Evolutionary conservation across 306 rosid genomes (phyloP).

Genomic region (Pachyrhizus erosus): DNA sequence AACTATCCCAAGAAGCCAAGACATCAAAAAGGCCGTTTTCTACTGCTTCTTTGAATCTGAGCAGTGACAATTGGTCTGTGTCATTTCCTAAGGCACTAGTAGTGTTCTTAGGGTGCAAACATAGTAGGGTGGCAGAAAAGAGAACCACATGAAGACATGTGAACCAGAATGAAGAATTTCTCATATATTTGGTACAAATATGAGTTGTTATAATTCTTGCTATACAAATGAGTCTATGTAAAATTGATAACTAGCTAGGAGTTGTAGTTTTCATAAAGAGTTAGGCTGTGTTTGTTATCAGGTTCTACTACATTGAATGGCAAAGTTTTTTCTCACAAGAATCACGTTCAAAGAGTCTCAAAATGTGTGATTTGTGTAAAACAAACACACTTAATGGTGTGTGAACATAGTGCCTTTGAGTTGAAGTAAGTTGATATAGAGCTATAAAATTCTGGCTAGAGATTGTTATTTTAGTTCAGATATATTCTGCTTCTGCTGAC

Average conservation of each 20-base stretch:
- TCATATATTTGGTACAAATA: not conserved
- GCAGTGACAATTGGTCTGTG: conserved; percentile 45
- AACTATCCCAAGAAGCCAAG: conserved; percentile 51
- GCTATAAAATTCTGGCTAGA: no score
- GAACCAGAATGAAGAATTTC: not conserved
- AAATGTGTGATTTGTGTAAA: no score
- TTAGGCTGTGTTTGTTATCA: no score
- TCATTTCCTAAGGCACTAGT: conserved; percentile 45
- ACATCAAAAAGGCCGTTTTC: conserved; percentile 32
- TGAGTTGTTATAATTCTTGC: conserved; percentile 13
- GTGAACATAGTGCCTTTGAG: no score
- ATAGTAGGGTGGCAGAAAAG: conserved; percentile 11
- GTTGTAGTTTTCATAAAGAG: no score
- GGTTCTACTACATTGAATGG: no score
- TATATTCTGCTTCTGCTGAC: no score
- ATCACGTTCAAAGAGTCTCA: no score
- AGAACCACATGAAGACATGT: conserved; percentile 24
- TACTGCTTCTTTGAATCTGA: conserved; percentile 44
- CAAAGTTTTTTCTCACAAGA: no score
- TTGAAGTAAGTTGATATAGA: no score
- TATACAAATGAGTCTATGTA: conserved; percentile 14
- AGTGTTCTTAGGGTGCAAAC: conserved; percentile 21
- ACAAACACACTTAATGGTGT: no score
- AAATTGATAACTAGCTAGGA: not conserved
- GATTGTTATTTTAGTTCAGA: no score